Conservation (phyloP, 1,284 basidiomycete genomes). For the Vanrija sp. region DNA sequence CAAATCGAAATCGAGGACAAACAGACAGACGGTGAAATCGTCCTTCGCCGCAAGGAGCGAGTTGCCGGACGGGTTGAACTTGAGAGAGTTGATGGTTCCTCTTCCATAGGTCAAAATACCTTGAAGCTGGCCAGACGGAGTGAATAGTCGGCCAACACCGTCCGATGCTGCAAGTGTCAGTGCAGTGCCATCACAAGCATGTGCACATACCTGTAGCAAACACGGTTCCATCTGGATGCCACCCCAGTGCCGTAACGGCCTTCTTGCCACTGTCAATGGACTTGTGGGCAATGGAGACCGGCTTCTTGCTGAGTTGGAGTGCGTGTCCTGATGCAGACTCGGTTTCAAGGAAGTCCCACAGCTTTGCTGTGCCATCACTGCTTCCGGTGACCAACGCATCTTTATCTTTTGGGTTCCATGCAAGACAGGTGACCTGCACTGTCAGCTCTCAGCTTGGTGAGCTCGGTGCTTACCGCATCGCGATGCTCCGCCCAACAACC, state of each 20-base stretch:
- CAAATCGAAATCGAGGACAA: slow-evolving; percentile 17
- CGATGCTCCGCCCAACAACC: slow-evolving; percentile 31
- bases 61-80: slow-evolving; percentile 40
- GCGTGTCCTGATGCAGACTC: not conserved
- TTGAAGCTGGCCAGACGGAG: slow-evolving; percentile 38
- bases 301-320: slow-evolving; percentile 17
- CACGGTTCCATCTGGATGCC: slow-evolving; percentile 44
- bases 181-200: not conserved
- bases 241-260: slow-evolving; percentile 31
- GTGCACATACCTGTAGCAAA: slow-evolving; percentile 31
- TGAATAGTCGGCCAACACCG: slow-evolving; percentile 42
- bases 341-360: slow-evolving; percentile 37
- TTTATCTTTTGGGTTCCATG: slow-evolving; percentile 41
- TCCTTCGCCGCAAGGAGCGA: slow-evolving; percentile 34
- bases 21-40: slow-evolving; percentile 29
- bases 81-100: slow-evolving; percentile 36
- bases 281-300: slow-evolving; percentile 30
- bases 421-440: slow-evolving; percentile 32
- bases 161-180: slow-evolving; percentile 18
- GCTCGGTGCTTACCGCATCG: slow-evolving; percentile 25
- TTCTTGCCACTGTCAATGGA: slow-evolving; percentile 39
- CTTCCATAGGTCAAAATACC: slow-evolving; percentile 41
- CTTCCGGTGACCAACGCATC: slow-evolving; percentile 36
- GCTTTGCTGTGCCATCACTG: slow-evolving; percentile 32
- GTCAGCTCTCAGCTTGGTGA: not conserved